A percentile compares a stretch with the other conserved stretches of the same genome.
These are phyloP conservation scores for Penicillium goetzii DNA, from an alignment of 495 filamentous ascomycete species.

Conservation along the genomic window DNA sequence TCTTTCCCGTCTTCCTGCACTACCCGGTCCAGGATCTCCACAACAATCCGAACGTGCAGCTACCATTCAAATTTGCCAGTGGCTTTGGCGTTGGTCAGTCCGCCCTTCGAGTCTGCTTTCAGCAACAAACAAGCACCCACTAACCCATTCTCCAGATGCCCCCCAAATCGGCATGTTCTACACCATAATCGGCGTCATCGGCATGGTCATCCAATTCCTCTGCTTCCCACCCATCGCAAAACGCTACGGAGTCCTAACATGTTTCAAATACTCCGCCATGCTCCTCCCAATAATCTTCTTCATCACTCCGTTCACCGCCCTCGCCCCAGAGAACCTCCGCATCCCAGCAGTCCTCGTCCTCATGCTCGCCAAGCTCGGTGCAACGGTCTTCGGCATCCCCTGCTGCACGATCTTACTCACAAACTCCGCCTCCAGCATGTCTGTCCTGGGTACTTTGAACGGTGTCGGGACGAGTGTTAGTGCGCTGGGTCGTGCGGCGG, in stretches of 20 bases:
- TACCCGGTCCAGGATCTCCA: constrained; percentile 60
- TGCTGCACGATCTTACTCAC: constrained; percentile 88
- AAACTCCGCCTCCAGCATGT: constrained; percentile 75
- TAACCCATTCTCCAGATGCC: constrained; percentile 43
- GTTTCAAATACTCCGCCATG: constrained; percentile 61
- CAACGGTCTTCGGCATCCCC: constrained; percentile 81
- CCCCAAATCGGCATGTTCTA: constrained; percentile 76
- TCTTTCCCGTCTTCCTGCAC: constrained; percentile 82
- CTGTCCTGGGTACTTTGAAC: constrained; percentile 85
- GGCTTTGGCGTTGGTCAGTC: constrained; percentile 68
- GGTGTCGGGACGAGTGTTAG: constrained; percentile 81
- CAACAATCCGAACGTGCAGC: constrained; percentile 58
- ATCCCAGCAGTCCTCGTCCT: constrained; percentile 52
- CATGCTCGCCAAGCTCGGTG: constrained; percentile 66
- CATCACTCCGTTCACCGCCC: constrained; percentile 70
- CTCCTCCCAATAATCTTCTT: constrained; percentile 75
- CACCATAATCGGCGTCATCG: constrained; percentile 71
- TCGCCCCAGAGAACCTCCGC: constrained; percentile 51
- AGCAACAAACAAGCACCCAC: background rate
- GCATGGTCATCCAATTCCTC: constrained; percentile 77
- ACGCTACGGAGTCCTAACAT: constrained; percentile 70
- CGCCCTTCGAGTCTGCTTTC: background rate
- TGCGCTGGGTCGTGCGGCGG: constrained; percentile 75
- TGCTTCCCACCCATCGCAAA: constrained; percentile 72
- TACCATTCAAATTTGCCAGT: constrained; percentile 78